These are phyloP conservation scores for Cystoderma amianthinum DNA, from an alignment of 768 basidiomycete species.

Conservation along the genomic window DNA sequence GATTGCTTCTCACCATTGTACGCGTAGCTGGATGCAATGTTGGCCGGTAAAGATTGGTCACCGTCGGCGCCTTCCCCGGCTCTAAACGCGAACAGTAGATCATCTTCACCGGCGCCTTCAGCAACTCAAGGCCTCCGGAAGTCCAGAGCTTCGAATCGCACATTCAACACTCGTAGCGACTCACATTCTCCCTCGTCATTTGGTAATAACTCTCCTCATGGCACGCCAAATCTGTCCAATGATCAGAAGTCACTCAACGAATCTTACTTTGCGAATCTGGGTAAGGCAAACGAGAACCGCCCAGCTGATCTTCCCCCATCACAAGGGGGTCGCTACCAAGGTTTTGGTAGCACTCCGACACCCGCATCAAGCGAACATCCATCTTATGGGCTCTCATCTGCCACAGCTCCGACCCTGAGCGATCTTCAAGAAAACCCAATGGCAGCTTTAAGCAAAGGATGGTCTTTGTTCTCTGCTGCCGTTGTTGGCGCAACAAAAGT, in stretches of 20 bases:
- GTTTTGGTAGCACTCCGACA: slow-evolving; percentile 85
- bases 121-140: slow-evolving; percentile 84
- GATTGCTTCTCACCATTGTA: slow-evolving; percentile 12
- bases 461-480: slow-evolving; percentile 90
- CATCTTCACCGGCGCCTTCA: slow-evolving; percentile 52
- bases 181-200: slow-evolving; percentile 51
- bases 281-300: slow-evolving; percentile 73
- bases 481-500: slow-evolving; percentile 73
- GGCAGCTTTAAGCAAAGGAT: slow-evolving; percentile 85
- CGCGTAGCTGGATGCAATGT: slow-evolving; percentile 64
- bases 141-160: slow-evolving; percentile 66
- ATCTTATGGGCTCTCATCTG: slow-evolving; percentile 68
- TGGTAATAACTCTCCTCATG: slow-evolving; percentile 33
- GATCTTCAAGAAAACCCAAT: slow-evolving; percentile 87
- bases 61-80: slow-evolving; percentile 63
- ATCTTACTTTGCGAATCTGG: slow-evolving; percentile 77
- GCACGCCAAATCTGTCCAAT: slow-evolving; percentile 32
- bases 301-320: slow-evolving; percentile 81
- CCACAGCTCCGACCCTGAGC: slow-evolving; percentile 66
- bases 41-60: slow-evolving; percentile 75
- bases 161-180: slow-evolving; percentile 39
- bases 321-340: slow-evolving; percentile 89
- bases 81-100: too few species aligned
- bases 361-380: slow-evolving; percentile 55
- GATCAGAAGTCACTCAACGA: slow-evolving; percentile 83